Conservation (phyloP, 2,329 filamentous ascomycete species). For the Cryphonectria japonica region DNA sequence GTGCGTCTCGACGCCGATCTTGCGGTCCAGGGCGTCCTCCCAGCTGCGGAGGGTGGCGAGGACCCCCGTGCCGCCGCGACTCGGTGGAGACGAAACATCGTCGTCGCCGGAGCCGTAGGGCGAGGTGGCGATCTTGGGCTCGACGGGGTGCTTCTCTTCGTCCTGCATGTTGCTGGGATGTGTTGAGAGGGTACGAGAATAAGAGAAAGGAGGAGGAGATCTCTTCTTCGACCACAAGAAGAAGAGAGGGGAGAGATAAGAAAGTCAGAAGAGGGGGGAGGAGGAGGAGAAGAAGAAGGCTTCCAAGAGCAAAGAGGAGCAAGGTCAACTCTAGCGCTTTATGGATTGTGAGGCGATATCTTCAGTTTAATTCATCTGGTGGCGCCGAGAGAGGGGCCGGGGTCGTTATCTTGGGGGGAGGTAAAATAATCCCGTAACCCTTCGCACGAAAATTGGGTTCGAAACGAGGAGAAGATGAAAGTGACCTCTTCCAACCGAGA, state of each 20-base stretch:
- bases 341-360: background rate
- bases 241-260: background rate
- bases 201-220: background rate
- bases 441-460: background rate
- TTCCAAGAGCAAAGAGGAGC: background rate
- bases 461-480: background rate
- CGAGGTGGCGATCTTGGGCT: conserved; percentile 23
- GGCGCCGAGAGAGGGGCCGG: background rate
- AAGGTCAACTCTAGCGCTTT: background rate
- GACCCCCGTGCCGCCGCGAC: conserved; percentile 33
- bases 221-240: background rate
- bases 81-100: conserved; percentile 20
- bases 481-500: background rate
- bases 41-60: conserved; percentile 44
- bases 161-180: conserved; percentile 21
- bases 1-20: conserved; percentile 53
- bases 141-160: conserved; percentile 22
- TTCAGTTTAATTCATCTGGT: background rate
- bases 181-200: background rate
- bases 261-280: background rate
- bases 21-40: conserved; percentile 49
- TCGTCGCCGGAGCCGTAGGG: conserved; percentile 17
- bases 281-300: background rate
- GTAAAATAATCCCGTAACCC: background rate
- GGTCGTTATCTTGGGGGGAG: conserved; percentile 2